Conservation (phyloP, 805 yeast genomes). For the Starmera dryadoides region DNA sequence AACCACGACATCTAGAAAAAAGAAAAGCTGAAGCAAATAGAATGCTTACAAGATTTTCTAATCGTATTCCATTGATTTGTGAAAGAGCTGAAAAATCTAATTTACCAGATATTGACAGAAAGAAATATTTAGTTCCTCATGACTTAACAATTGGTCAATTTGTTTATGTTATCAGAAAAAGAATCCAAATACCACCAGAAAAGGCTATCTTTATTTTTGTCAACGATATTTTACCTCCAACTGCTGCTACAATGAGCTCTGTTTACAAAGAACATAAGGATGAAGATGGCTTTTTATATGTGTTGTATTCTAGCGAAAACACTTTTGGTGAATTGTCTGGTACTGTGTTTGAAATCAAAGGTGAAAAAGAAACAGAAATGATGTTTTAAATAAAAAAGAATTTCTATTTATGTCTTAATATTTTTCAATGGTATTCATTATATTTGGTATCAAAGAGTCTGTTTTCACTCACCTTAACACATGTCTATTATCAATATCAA, state of each 20-base stretch:
- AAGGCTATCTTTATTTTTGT: constrained; percentile 97
- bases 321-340: constrained; percentile 60
- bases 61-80: constrained; percentile 93
- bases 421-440: too few species aligned
- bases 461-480: too few species aligned
- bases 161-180: constrained; percentile 93
- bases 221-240: constrained; percentile 94
- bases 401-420: too few species aligned
- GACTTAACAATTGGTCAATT: constrained; percentile 97
- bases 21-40: constrained; percentile 93
- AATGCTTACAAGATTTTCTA: constrained; percentile 80
- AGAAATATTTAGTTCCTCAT: constrained; percentile 93
- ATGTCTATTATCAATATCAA: too few species aligned
- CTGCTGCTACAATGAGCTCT: constrained; percentile 93
- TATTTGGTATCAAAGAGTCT: too few species aligned
- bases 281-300: constrained; percentile 94
- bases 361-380: not conserved
- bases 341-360: not conserved
- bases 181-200: constrained; percentile 92
- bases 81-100: constrained; percentile 96
- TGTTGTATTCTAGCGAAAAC: constrained; percentile 94
- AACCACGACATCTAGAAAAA: too few species aligned
- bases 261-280: constrained; percentile 96
- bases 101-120: constrained; percentile 92
- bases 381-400: too few species aligned